These are phyloP conservation scores for Sugiyamaella smithiae DNA, from an alignment of 805 yeast species.

Conservation along the genomic window DNA sequence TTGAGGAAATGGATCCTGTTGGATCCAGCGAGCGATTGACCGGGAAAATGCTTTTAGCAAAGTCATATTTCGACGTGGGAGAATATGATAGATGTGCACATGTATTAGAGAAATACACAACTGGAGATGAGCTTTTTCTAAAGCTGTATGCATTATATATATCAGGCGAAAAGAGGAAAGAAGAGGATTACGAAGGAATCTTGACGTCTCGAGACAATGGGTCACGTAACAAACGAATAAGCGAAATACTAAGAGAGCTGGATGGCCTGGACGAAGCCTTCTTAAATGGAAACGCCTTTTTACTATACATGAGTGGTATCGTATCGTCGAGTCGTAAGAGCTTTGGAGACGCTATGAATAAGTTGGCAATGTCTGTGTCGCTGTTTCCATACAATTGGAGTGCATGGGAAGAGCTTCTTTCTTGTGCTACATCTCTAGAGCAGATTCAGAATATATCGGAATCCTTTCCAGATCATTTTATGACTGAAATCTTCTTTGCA, in stretches of 20 bases:
- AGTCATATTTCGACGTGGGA: conserved; percentile 70
- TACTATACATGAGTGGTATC: conserved; percentile 71
- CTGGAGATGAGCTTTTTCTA: conserved; percentile 47
- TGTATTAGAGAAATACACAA: conserved; percentile 52
- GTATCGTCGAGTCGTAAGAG: conserved; percentile 62
- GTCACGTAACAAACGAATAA: conserved; percentile 33
- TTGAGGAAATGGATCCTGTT: neutral
- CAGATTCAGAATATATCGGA: conserved; percentile 40
- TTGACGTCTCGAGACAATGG: conserved; percentile 37
- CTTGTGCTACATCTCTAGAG: conserved; percentile 58
- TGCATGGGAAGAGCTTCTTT: conserved; percentile 79
- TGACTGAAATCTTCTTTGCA: conserved; percentile 60
- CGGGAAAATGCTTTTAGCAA: conserved; percentile 61
- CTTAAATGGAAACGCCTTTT: conserved; percentile 48
- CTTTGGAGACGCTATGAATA: conserved; percentile 55
- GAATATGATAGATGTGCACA: conserved; percentile 80
- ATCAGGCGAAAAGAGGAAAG: conserved; percentile 71
- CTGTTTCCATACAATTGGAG: conserved; percentile 88
- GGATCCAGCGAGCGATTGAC: conserved; percentile 10
- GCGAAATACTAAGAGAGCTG: conserved; percentile 40
- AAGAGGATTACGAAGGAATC: conserved; percentile 70
- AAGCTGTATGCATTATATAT: conserved; percentile 66
- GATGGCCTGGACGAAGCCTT: conserved; percentile 31
- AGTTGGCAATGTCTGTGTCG: conserved; percentile 58
- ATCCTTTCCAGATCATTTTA: conserved; percentile 24